Percentiles rank a stretch among this genome's conserved stretches.
These are phyloP conservation scores for Pseudozyma hubeiensis DNA, from an alignment of 1,284 basidiomycete species.

Conservation along the genomic window DNA sequence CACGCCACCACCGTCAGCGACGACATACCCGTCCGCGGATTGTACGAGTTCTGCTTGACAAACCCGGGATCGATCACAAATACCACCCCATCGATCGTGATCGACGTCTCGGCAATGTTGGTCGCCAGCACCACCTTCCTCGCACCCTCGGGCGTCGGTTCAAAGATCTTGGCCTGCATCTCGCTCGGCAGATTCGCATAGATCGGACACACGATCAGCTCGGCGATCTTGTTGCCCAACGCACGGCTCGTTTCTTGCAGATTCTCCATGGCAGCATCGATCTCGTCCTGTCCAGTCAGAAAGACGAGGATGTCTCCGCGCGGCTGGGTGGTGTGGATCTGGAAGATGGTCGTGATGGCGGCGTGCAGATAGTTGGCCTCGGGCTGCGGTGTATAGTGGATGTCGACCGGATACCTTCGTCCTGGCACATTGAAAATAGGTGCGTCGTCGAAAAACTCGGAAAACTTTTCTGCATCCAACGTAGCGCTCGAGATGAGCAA, in stretches of 20 bases:
- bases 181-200: conserved; percentile 98
- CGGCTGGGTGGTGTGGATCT: conserved; percentile 98
- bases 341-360: conserved; percentile 97
- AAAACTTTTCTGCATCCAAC: conserved; percentile 67
- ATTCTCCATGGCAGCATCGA: conserved; percentile 92
- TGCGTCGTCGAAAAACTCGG: conserved; percentile 66
- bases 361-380: conserved; percentile 88
- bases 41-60: conserved; percentile 69
- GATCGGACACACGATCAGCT: conserved; percentile 94
- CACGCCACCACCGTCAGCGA: conserved; percentile 72
- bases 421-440: conserved; percentile 79
- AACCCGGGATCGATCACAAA: conserved; percentile 68
- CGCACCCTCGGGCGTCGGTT: conserved; percentile 94
- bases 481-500: conserved; percentile 66
- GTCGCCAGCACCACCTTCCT: conserved; percentile 94
- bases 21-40: conserved; percentile 67
- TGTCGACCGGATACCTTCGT: conserved; percentile 95
- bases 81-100: conserved; percentile 68
- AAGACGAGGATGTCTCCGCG: conserved; percentile 99
- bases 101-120: conserved; percentile 81
- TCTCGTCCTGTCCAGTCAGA: conserved; percentile 98
- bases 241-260: conserved; percentile 93
- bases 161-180: conserved; percentile 99
- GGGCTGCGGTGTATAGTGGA: conserved; percentile 80
- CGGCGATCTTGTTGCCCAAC: conserved; percentile 93